Percentiles rank a stretch among this genome's conserved stretches.
phyloP scores from a whole-genome alignment of 1,284 basidiomycete genomes.

The Agroathelia rolfsii region DNA sequence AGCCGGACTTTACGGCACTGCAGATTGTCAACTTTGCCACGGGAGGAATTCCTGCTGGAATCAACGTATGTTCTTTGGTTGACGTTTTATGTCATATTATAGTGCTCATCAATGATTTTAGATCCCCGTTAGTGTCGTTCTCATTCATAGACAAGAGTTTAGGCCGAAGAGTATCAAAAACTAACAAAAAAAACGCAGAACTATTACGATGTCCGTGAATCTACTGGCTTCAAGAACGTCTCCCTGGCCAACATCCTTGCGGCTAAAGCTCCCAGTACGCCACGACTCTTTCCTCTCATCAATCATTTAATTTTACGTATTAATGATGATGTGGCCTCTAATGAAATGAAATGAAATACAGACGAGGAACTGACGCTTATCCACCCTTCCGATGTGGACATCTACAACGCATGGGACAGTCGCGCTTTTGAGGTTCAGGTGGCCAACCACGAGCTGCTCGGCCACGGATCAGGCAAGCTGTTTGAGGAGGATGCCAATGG shows the following conservation, averaged over 20 bases:
- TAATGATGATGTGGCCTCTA: slow-evolving; percentile 3
- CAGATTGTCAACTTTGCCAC: slow-evolving; percentile 40
- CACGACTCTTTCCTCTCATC: slow-evolving; percentile 5
- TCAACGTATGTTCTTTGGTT: slow-evolving; percentile 44
- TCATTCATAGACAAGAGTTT: no score
- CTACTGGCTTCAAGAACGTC: slow-evolving; percentile 77
- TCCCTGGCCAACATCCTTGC: slow-evolving; percentile 73
- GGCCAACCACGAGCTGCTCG: slow-evolving; percentile 76
- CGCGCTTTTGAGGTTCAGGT: slow-evolving; percentile 78
- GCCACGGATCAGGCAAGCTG: slow-evolving; percentile 72
- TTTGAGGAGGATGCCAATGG: slow-evolving; percentile 71
- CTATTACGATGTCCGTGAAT: slow-evolving; percentile 74
- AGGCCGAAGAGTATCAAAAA: no score
- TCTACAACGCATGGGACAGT: slow-evolving; percentile 71
- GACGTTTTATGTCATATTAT: slow-evolving; percentile 1
- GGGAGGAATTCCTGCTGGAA: slow-evolving; percentile 70
- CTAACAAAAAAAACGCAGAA: no score
- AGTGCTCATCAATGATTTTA: slow-evolving; percentile 16
- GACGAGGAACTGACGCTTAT: slow-evolving; percentile 75
- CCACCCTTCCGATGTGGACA: slow-evolving; percentile 50
- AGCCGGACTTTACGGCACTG: slow-evolving; percentile 45
- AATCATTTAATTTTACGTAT: background rate
- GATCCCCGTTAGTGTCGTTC: slow-evolving; percentile 59
- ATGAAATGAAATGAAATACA: no score
- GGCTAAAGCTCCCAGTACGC: slow-evolving; percentile 71